A percentile compares a stretch with the other conserved stretches of the same genome.
phyloP scores from a whole-genome alignment of 768 basidiomycete genomes.

The Cystobasidiopsis lactophilus region DNA sequence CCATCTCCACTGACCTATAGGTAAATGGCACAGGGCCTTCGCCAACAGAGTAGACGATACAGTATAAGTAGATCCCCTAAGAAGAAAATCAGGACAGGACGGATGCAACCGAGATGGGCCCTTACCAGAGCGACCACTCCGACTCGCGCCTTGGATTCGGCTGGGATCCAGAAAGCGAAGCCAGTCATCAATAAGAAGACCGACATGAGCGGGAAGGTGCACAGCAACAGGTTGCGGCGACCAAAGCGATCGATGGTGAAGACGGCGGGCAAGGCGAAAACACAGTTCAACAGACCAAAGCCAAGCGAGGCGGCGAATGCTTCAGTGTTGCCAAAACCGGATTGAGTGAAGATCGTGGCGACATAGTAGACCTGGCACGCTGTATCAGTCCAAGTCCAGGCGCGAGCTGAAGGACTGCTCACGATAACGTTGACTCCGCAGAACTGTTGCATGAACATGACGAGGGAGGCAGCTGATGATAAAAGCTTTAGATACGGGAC shows the following conservation, averaged over 20 bases:
- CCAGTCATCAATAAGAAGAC: slow-evolving; percentile 50
- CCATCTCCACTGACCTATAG: too few relatives aligned
- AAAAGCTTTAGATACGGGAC: too few relatives aligned
- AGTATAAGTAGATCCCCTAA: slow-evolving; percentile 13
- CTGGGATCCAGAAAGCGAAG: slow-evolving; percentile 23
- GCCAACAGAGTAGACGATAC: not conserved
- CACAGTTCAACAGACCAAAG: slow-evolving; percentile 8
- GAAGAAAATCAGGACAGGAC: too few relatives aligned
- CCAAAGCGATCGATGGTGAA: slow-evolving; percentile 36
- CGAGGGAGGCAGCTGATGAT: slow-evolving; percentile 5
- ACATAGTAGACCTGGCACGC: slow-evolving; percentile 5
- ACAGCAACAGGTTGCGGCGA: slow-evolving; percentile 48
- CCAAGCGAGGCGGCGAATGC: slow-evolving; percentile 6
- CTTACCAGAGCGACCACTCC: slow-evolving; percentile 16
- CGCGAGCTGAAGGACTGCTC: not conserved
- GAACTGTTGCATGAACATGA: slow-evolving; percentile 14
- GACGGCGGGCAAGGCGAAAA: slow-evolving; percentile 33
- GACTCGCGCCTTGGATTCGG: slow-evolving; percentile 8
- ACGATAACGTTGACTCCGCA: slow-evolving; percentile 4
- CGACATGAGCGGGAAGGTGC: slow-evolving; percentile 64
- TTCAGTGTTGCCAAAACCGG: slow-evolving; percentile 3
- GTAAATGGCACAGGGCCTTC: slow-evolving; percentile 6
- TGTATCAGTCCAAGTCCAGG: not conserved
- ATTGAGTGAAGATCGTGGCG: slow-evolving; percentile 12
- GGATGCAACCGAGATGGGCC: slow-evolving; percentile 17